These are phyloP conservation scores for Spathaspora girioi DNA, from an alignment of 805 yeast species.

Conservation along the genomic window DNA sequence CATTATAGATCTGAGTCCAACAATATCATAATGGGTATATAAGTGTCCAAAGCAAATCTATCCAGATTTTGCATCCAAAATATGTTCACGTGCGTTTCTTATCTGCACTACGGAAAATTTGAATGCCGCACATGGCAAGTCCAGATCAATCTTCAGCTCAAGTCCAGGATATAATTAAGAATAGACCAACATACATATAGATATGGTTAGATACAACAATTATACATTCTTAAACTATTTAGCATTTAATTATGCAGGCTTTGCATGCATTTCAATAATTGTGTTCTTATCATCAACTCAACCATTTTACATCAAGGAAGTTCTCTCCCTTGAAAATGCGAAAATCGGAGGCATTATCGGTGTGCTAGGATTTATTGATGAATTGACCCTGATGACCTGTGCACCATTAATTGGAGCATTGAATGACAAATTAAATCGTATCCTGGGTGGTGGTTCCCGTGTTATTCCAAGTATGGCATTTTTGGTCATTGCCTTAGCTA, in stretches of 20 bases:
- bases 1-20: no score
- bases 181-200: neutral
- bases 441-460: conserved; percentile 45
- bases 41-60: no score
- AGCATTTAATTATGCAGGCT: conserved; percentile 34
- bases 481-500: conserved; percentile 41
- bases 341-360: conserved; percentile 34
- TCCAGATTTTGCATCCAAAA: neutral
- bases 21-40: no score
- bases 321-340: conserved; percentile 21
- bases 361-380: conserved; percentile 50
- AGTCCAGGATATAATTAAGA: neutral
- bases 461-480: conserved; percentile 49
- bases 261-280: conserved; percentile 34
- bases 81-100: neutral
- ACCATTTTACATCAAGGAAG: conserved; percentile 35
- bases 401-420: conserved; percentile 65
- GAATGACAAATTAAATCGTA: conserved; percentile 47
- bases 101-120: neutral
- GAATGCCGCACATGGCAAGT: neutral
- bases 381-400: conserved; percentile 46
- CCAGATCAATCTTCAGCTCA: neutral
- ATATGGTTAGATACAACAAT: conserved; percentile 5
- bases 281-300: conserved; percentile 39
- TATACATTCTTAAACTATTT: conserved; percentile 18